phyloP scores from a whole-genome alignment of 176 grass and related monocot genomes.

The Raddia guianensis region DNA sequence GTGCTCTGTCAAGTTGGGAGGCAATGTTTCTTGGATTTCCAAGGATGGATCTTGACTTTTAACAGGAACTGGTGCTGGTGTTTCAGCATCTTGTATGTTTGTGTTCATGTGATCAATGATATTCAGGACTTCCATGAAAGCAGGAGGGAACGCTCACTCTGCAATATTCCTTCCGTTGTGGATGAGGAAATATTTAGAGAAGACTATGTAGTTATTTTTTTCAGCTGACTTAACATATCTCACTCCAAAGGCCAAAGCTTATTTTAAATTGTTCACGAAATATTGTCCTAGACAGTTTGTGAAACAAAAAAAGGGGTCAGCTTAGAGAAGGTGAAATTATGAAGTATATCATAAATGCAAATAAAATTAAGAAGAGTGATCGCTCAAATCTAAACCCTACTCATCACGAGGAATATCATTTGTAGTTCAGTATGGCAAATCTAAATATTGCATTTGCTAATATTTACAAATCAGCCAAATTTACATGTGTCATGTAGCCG shows the following conservation, averaged over 20 bases:
- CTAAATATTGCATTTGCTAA: background rate
- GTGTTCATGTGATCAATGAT: constrained; percentile 13
- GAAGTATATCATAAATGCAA: background rate
- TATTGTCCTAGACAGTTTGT: constrained; percentile 34
- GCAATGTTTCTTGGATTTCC: constrained; percentile 27
- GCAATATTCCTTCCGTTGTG: constrained; percentile 23
- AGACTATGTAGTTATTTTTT: constrained; percentile 23
- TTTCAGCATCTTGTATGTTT: constrained; percentile 14
- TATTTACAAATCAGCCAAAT: constrained; percentile 9
- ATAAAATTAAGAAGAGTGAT: constrained; percentile 10
- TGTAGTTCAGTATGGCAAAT: background rate
- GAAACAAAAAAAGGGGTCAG: background rate
- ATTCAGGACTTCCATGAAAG: constrained; percentile 42
- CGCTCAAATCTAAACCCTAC: background rate
- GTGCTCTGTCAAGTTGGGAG: constrained; percentile 28
- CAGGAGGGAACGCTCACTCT: constrained; percentile 11
- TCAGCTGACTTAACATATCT: constrained; percentile 12
- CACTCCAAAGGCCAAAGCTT: constrained; percentile 3
- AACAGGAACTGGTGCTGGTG: constrained; percentile 22
- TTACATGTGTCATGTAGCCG: constrained; percentile 2
- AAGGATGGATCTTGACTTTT: constrained; percentile 15
- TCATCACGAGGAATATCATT: background rate
- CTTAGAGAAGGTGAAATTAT: constrained; percentile 14
- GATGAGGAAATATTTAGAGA: constrained; percentile 10
- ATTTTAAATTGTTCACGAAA: background rate